Evolutionary conservation across 1,284 basidiomycete genomes (phyloP).

Genomic region (Cutaneotrichosporon dermatis): DNA sequence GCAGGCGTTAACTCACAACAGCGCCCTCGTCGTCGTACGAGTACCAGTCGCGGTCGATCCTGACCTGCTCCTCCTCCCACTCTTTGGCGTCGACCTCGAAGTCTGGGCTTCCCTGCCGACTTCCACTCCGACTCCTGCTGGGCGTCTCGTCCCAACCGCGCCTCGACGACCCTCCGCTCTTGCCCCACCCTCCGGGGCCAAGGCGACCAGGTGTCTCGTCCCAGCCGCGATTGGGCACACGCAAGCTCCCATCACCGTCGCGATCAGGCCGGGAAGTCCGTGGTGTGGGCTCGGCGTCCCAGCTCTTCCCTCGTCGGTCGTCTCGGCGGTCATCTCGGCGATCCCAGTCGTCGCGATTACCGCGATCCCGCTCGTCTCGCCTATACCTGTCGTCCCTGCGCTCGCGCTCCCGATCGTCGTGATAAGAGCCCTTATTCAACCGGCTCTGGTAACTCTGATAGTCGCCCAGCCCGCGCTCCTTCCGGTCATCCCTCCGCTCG

Average conservation of each 20-base stretch:
- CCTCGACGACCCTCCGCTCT: neutral
- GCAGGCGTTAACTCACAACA: slow-evolving; percentile 52
- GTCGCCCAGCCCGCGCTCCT: slow-evolving; percentile 37
- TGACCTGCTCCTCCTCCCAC: slow-evolving; percentile 92
- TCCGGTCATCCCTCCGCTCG: slow-evolving; percentile 21
- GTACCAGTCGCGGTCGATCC: slow-evolving; percentile 90
- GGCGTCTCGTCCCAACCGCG: slow-evolving; percentile 80
- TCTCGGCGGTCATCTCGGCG: slow-evolving; percentile 20
- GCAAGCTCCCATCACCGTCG: slow-evolving; percentile 68
- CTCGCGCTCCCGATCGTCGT: slow-evolving; percentile 35
- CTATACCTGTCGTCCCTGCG: neutral
- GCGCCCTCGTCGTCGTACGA: slow-evolving; percentile 79
- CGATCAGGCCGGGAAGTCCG: slow-evolving; percentile 57
- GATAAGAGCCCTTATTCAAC: slow-evolving; percentile 52
- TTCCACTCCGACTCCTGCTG: slow-evolving; percentile 54
- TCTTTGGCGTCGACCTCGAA: slow-evolving; percentile 58
- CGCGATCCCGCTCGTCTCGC: slow-evolving; percentile 17
- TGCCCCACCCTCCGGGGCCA: slow-evolving; percentile 27
- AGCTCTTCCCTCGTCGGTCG: slow-evolving; percentile 32
- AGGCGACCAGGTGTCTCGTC: slow-evolving; percentile 72
- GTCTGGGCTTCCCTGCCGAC: slow-evolving; percentile 52
- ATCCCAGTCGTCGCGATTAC: slow-evolving; percentile 3
- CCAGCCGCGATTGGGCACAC: slow-evolving; percentile 83
- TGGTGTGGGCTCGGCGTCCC: slow-evolving; percentile 58
- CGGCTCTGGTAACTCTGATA: slow-evolving; percentile 43